Evolutionary conservation across 805 yeast genomes (phyloP).

Genomic region (Yamadazyma olivae): DNA sequence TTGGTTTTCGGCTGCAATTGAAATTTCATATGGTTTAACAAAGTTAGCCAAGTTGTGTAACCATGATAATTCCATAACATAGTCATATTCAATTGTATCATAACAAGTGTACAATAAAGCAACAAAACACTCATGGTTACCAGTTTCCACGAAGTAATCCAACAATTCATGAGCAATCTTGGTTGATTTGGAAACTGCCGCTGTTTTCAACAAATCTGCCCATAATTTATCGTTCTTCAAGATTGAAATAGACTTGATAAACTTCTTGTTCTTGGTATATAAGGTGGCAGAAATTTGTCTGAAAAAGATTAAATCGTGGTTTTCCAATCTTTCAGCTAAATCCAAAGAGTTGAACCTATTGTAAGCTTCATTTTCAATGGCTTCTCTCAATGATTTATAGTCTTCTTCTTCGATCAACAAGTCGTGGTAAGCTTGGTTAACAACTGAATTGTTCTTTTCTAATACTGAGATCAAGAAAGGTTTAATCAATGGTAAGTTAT

Average conservation of each 20-base stretch:
- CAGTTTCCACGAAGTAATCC: conserved; percentile 92
- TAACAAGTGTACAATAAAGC: conserved; percentile 87
- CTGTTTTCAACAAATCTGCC: conserved; percentile 92
- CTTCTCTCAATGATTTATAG: conserved; percentile 80
- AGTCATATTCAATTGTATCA: conserved; percentile 73
- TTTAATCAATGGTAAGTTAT: conserved; percentile 92
- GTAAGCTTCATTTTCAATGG: conserved; percentile 72
- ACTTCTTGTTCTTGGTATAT: conserved; percentile 92
- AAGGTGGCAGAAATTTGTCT: conserved; percentile 94
- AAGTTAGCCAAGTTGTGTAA: conserved; percentile 77
- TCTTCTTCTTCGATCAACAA: conserved; percentile 95
- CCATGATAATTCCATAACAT: conserved; percentile 90
- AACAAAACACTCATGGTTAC: conserved; percentile 91
- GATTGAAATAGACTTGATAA: conserved; percentile 82
- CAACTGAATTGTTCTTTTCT: conserved; percentile 85
- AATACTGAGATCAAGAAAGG: conserved; percentile 91
- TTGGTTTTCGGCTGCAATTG: conserved; percentile 77
- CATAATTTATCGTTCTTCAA: conserved; percentile 90
- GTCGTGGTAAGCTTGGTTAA: conserved; percentile 94
- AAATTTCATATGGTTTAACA: conserved; percentile 88
- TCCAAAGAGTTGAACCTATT: conserved; percentile 92
- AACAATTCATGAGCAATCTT: conserved; percentile 87
- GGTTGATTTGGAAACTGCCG: conserved; percentile 71
- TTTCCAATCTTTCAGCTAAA: conserved; percentile 88
- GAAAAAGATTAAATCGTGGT: conserved; percentile 86